Evolutionary conservation across 306 rosid genomes (phyloP).

Genomic region (Calophaca sinica): DNA sequence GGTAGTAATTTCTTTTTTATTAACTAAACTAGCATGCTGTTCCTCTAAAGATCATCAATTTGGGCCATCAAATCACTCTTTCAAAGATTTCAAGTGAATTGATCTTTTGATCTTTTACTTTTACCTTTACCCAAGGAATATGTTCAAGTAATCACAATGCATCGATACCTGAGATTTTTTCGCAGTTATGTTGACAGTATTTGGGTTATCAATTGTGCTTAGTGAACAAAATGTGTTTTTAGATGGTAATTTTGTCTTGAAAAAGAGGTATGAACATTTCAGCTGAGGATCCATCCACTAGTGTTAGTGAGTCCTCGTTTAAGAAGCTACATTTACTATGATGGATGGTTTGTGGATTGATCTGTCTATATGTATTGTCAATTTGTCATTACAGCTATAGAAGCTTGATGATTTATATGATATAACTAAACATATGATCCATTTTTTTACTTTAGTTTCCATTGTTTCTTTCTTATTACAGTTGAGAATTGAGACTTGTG

Average conservation of each 20-base stretch:
- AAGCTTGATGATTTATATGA: conserved; percentile 37
- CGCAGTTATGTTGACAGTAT: not conserved
- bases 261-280: conserved; percentile 7
- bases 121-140: too few relatives aligned
- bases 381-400: not conserved
- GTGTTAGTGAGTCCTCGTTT: not conserved
- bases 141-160: too few relatives aligned
- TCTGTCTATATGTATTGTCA: conserved; percentile 7
- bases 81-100: too few relatives aligned
- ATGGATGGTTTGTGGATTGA: not conserved
- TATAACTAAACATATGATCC: not conserved
- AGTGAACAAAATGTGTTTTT: not conserved
- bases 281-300: not conserved
- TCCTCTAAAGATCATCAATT: not conserved
- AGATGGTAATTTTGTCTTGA: conserved; percentile 21
- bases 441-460: not conserved
- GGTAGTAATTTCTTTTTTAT: too few relatives aligned
- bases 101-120: too few relatives aligned
- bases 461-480: not conserved
- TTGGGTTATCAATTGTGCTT: conserved; percentile 16
- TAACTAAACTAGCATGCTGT: too few relatives aligned
- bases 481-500: not conserved
- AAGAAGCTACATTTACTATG: conserved; percentile 10
- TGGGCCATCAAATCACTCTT: not conserved
- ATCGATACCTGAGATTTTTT: not conserved